phyloP scores from a whole-genome alignment of 2,329 filamentous ascomycete genomes.

The Shiraia sp. region DNA sequence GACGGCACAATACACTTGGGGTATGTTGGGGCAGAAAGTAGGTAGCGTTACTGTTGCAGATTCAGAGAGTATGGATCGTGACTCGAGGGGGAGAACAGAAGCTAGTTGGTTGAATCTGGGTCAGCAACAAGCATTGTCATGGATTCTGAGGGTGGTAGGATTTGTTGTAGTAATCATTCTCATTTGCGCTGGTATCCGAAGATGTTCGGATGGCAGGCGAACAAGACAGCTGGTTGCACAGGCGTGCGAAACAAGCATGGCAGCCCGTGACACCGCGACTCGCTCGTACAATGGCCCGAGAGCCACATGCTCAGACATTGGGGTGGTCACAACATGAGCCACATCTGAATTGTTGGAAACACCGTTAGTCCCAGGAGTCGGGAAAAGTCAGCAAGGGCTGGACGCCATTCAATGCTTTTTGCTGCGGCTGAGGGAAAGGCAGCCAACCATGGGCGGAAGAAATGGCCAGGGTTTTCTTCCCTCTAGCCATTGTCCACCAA shows the following conservation, averaged over 20 bases:
- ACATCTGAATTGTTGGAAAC: conserved; percentile 39
- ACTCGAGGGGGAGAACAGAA: no score
- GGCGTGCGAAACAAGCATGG: conserved; percentile 7
- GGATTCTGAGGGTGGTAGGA: no score
- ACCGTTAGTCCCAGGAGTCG: conserved; percentile 42
- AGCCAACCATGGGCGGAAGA: conserved; percentile 9
- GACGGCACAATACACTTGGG: no score
- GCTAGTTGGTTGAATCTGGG: no score
- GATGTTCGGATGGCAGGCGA: conserved; percentile 14
- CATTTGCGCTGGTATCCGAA: no score
- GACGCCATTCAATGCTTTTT: conserved; percentile 17
- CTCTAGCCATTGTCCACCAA: no score
- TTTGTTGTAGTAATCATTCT: no score
- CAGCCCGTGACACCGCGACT: conserved; percentile 1
- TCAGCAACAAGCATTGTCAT: no score
- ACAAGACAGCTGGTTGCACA: conserved; percentile 13
- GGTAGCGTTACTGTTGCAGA: no score
- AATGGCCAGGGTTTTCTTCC: no score
- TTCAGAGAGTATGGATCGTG: no score
- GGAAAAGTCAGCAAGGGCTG: conserved; percentile 34
- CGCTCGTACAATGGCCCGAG: conserved; percentile 8
- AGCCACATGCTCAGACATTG: conserved; percentile 19
- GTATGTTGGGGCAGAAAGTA: no score
- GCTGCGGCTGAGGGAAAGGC: conserved; percentile 31
- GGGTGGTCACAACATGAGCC: conserved; percentile 37